Evolutionary conservation across 2,329 filamentous ascomycete species (phyloP).

Genomic region (Paraphoma chrysanthemicola): DNA sequence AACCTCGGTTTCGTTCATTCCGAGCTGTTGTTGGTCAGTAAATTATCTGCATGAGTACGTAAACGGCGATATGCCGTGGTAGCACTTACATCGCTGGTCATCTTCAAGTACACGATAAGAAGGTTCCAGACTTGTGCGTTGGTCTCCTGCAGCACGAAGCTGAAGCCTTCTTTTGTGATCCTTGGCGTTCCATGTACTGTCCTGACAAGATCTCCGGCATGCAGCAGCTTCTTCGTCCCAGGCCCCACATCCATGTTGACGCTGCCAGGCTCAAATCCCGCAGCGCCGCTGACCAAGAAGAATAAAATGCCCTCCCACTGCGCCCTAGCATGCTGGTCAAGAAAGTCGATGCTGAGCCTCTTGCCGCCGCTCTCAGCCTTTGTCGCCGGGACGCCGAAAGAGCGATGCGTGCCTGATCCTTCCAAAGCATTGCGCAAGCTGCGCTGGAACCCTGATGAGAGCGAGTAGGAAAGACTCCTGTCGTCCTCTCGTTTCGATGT

Average conservation of each 20-base stretch:
- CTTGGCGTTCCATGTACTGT: slow-evolving; percentile 62
- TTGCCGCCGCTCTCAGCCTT: slow-evolving; percentile 65
- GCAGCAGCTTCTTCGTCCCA: slow-evolving; percentile 82
- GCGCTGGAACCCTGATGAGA: slow-evolving; percentile 81
- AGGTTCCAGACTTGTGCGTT: slow-evolving; percentile 98
- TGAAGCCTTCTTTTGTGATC: slow-evolving; percentile 93
- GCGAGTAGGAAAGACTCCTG: slow-evolving; percentile 73
- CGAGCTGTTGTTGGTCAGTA: slow-evolving; percentile 53
- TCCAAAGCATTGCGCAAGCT: slow-evolving; percentile 88
- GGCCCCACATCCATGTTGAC: slow-evolving; percentile 50
- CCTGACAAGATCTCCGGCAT: slow-evolving; percentile 82
- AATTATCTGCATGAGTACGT: not conserved
- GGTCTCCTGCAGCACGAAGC: slow-evolving; percentile 90
- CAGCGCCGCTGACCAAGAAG: slow-evolving; percentile 86
- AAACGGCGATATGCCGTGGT: not conserved
- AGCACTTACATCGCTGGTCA: slow-evolving; percentile 66
- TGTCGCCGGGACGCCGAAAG: slow-evolving; percentile 85
- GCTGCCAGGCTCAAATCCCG: slow-evolving; percentile 56
- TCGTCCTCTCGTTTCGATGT: slow-evolving; percentile 61
- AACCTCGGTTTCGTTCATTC: slow-evolving; percentile 90
- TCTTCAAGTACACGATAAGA: slow-evolving; percentile 89
- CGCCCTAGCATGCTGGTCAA: slow-evolving; percentile 84
- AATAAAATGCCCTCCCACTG: slow-evolving; percentile 98
- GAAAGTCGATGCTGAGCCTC: slow-evolving; percentile 72
- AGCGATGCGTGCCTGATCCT: slow-evolving; percentile 82